Percentiles rank a stretch among this genome's conserved stretches.
Conservation (phyloP, 2,329 filamentous ascomycete species). For the Fusarium kyushuense region DNA sequence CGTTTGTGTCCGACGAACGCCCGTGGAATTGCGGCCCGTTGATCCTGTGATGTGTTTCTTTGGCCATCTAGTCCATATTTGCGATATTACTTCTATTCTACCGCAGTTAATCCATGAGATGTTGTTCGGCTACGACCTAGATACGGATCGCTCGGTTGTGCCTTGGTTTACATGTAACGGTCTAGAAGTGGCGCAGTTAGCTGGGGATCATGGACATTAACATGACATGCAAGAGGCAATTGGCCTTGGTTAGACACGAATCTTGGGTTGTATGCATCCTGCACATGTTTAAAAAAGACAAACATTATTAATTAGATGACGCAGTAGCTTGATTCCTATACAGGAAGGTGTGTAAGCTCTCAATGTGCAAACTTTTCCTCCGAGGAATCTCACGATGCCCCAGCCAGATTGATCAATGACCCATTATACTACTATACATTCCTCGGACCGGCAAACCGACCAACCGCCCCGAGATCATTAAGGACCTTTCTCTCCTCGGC, state of each 20-base stretch:
- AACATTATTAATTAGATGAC: slow-evolving; percentile 13
- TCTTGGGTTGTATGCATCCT: slow-evolving; percentile 29
- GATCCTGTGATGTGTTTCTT: slow-evolving; percentile 24
- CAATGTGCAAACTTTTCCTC: background rate
- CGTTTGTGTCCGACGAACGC: slow-evolving; percentile 32
- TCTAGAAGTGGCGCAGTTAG: slow-evolving; percentile 6
- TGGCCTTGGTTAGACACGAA: background rate
- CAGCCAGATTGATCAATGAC: slow-evolving; percentile 12
- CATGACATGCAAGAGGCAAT: background rate
- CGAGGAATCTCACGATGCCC: slow-evolving; percentile 3
- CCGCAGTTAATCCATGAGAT: background rate
- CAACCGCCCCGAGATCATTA: background rate
- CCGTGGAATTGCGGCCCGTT: slow-evolving; percentile 42
- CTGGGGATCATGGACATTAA: background rate
- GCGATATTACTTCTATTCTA: background rate
- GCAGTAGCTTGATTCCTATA: slow-evolving; percentile 26
- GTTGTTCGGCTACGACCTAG: background rate
- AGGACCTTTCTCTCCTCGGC: background rate
- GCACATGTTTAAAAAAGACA: slow-evolving; percentile 19
- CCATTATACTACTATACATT: slow-evolving; percentile 11
- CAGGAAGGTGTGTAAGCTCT: slow-evolving; percentile 29
- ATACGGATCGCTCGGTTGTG: background rate
- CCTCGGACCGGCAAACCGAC: slow-evolving; percentile 3
- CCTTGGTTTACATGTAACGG: slow-evolving; percentile 1
- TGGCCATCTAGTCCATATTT: background rate